A percentile compares a stretch with the other conserved stretches of the same genome.
Conservation (phyloP, 1,284 basidiomycete genomes). For the Hypsizygus ulmarius region DNA sequence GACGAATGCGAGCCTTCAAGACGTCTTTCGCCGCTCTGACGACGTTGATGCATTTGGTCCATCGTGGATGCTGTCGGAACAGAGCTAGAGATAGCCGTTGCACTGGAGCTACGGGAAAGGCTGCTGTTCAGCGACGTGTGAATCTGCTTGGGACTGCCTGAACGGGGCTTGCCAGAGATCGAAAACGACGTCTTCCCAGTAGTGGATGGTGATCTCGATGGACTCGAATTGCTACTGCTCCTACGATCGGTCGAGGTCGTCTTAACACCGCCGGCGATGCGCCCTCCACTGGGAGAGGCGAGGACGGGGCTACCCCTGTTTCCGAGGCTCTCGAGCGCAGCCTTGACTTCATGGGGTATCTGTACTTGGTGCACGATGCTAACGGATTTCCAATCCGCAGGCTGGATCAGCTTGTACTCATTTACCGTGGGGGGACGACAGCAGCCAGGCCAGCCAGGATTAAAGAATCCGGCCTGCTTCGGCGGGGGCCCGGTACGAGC, state of each 20-base stretch:
- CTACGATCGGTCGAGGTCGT: slow-evolving; percentile 44
- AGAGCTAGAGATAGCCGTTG: slow-evolving; percentile 37
- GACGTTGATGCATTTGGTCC: slow-evolving; percentile 47
- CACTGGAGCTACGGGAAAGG: slow-evolving; percentile 39
- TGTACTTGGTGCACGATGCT: slow-evolving; percentile 66
- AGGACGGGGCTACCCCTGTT: slow-evolving; percentile 29
- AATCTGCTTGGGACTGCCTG: slow-evolving; percentile 49
- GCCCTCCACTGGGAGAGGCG: slow-evolving; percentile 21
- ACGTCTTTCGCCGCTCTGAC: slow-evolving; percentile 49
- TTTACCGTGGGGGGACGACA: slow-evolving; percentile 62
- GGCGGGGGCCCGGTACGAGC: slow-evolving; percentile 54
- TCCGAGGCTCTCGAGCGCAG: slow-evolving; percentile 54
- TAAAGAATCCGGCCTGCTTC: slow-evolving; percentile 54
- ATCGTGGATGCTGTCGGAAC: slow-evolving; percentile 39
- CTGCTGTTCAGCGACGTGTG: slow-evolving; percentile 35
- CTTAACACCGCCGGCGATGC: slow-evolving; percentile 24
- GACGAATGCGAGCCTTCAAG: slow-evolving; percentile 36
- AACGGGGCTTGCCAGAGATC: slow-evolving; percentile 34
- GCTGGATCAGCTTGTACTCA: slow-evolving; percentile 60
- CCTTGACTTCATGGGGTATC: slow-evolving; percentile 68
- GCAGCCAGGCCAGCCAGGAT: slow-evolving; percentile 81
- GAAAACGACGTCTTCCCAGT: slow-evolving; percentile 34
- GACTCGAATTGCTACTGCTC: slow-evolving; percentile 42
- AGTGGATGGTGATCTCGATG: slow-evolving; percentile 36
- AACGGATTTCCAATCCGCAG: slow-evolving; percentile 79